phyloP scores from a whole-genome alignment of 169 alveolate genomes.

The Cardiosporidium cionae region DNA sequence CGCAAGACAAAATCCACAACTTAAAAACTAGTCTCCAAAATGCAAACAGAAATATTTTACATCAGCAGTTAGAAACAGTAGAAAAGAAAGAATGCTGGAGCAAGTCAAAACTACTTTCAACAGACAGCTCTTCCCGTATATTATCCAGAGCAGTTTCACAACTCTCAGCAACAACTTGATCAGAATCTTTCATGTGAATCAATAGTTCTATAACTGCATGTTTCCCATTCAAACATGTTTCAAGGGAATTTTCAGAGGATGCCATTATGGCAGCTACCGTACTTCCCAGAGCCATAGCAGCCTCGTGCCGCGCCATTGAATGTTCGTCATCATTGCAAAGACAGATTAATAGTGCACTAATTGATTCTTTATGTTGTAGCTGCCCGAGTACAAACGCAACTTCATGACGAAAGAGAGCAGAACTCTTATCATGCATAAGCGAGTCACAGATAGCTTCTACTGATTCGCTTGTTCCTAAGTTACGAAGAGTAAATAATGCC shows the following conservation, averaged over 20 bases:
- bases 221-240: background rate
- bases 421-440: conserved; percentile 13
- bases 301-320: conserved; percentile 54
- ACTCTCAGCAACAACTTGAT: conserved; percentile 51
- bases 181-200: background rate
- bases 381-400: conserved; percentile 58
- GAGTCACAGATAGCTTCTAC: background rate
- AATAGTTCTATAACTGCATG: background rate
- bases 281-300: conserved; percentile 49
- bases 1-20: too few relatives aligned
- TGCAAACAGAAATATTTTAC: too few relatives aligned
- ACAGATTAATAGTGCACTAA: conserved; percentile 18
- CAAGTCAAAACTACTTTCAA: background rate
- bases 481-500: conserved; percentile 45
- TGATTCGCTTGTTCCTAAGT: conserved; percentile 20
- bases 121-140: conserved; percentile 44
- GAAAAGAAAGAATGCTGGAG: background rate
- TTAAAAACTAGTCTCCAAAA: too few relatives aligned
- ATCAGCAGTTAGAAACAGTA: too few relatives aligned
- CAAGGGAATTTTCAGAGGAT: background rate
- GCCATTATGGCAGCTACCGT: background rate
- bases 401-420: conserved; percentile 54
- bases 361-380: conserved; percentile 28
- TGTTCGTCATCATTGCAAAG: conserved; percentile 31
- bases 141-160: conserved; percentile 55